Evolutionary conservation across 2,329 filamentous ascomycete species (phyloP).

Genomic region (Trichophyton equinum): DNA sequence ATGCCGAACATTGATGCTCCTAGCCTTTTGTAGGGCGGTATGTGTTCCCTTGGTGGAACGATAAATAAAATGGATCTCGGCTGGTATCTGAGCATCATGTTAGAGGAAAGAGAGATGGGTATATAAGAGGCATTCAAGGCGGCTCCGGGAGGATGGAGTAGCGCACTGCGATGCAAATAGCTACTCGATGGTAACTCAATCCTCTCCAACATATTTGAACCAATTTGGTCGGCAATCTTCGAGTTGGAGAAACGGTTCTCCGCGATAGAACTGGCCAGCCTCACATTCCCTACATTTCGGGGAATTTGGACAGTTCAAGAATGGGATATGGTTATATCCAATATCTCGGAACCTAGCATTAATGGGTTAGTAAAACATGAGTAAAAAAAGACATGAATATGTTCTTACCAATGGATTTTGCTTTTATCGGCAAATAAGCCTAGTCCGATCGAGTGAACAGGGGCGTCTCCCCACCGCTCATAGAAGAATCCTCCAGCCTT

Average conservation of each 20-base stretch:
- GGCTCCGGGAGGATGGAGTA: background rate
- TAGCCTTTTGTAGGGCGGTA: background rate
- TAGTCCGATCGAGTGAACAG: constrained; percentile 86
- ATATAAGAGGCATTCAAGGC: background rate
- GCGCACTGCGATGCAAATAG: background rate
- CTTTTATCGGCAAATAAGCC: constrained; percentile 82
- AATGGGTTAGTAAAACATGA: background rate
- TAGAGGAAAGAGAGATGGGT: background rate
- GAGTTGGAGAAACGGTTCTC: constrained; percentile 68
- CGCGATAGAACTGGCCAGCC: constrained; percentile 79
- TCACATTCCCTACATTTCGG: constrained; percentile 82
- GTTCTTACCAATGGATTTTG: constrained; percentile 76
- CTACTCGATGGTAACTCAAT: constrained; percentile 19
- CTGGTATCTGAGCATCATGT: background rate
- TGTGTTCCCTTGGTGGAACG: background rate
- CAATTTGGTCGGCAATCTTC: constrained; percentile 94
- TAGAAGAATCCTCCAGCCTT: constrained; percentile 95
- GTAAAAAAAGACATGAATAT: constrained; percentile 11
- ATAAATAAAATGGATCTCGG: background rate
- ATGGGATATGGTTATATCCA: constrained; percentile 94
- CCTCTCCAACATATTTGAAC: constrained; percentile 89
- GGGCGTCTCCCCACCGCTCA: constrained; percentile 95
- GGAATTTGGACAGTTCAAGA: constrained; percentile 97
- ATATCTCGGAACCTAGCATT: constrained; percentile 86
- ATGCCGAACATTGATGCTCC: background rate